phyloP scores from a whole-genome alignment of 2,329 filamentous ascomycete species.

The Bertia moriformis region DNA sequence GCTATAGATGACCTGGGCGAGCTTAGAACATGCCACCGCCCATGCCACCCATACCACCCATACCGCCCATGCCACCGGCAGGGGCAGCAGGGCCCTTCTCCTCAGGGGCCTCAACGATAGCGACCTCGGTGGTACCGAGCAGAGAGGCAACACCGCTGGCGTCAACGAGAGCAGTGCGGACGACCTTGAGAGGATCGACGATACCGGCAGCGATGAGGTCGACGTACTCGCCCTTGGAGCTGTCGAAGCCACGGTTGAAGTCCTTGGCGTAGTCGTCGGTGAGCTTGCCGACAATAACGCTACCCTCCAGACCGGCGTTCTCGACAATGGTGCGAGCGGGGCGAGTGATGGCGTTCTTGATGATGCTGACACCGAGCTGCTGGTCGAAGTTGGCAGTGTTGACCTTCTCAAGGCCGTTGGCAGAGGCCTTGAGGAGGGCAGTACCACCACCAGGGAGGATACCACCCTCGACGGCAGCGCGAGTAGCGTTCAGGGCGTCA shows the following conservation, averaged over 20 bases:
- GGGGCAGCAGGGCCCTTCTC: constrained; percentile 58
- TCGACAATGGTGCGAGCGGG: constrained; percentile 91
- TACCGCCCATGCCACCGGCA: constrained; percentile 50
- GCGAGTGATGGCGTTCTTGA: constrained; percentile 95
- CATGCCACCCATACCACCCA: constrained; percentile 55
- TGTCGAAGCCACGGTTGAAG: constrained; percentile 98
- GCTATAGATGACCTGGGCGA: constrained; percentile 3
- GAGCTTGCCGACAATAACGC: constrained; percentile 93
- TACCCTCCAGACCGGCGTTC: constrained; percentile 91
- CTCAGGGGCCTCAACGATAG: constrained; percentile 89
- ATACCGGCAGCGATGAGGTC: constrained; percentile 98
- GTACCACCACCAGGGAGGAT: constrained; percentile 98
- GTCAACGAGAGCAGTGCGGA: constrained; percentile 87
- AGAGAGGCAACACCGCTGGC: constrained; percentile 92
- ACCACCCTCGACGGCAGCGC: constrained; percentile 95
- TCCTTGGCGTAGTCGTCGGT: constrained; percentile 80
- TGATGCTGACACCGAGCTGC: constrained; percentile 91
- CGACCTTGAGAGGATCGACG: constrained; percentile 97
- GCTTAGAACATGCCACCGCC: constrained; percentile 47
- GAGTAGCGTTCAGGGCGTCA: constrained; percentile 93
- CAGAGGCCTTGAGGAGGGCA: constrained; percentile 89
- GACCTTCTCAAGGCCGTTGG: constrained; percentile 68
- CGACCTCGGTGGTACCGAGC: constrained; percentile 93
- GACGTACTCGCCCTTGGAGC: constrained; percentile 90
- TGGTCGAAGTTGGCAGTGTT: constrained; percentile 96